Base-by-base conservation (phyloP, 2,329 filamentous ascomycete genomes). In the Neoarthrinium moseri region DNA sequence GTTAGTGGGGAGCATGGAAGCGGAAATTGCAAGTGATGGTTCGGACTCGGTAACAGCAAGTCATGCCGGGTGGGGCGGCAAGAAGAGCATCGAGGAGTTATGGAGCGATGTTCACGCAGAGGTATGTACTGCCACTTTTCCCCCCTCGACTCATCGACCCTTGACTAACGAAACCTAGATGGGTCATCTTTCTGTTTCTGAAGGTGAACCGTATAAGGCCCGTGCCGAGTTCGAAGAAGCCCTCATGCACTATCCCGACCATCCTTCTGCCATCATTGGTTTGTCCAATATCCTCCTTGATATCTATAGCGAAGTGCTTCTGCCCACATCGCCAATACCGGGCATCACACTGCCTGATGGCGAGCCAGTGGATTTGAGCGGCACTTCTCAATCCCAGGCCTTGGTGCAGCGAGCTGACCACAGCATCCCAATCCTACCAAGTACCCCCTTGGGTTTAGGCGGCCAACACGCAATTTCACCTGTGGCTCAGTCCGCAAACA, bases 211-310 rank as follows among this genome's bases (percentile, higher is more conserved):
- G 2, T 85, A 89, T 53, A 72, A 81, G 43, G 91, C 91, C 4
- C 82, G 90, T 12, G 74, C 80, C 20, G 77, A 87, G 52, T 96
- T 92, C 58, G 94, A 99, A 65, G 80, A 85, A 47, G 90, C 91
- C 12, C 72, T 99, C 15, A 82, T 84, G 20, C 84, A 91, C 61
- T 87, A 81, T 51, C 83, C 87, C 1, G 83, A 97, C 60, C 92
- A 99, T 56, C 77, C 88, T 0, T 75, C 76, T 12, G 90, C 89
- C 24, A 95, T 87, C 20, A 82, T 96, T 27, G 89, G 87, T 1
- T 71, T 99, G 18, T 89, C 89, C 15, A 87, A 88, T 56, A 84
- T 97, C 29, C 76, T 99, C 6, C 77, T 97, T 39, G 91, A 96
- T 59, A 83, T 95, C 17, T 95, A 92, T 68, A 83, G 74, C 55